phyloP scores from a whole-genome alignment of 2,329 filamentous ascomycete species.

The Colletotrichum sp. region DNA sequence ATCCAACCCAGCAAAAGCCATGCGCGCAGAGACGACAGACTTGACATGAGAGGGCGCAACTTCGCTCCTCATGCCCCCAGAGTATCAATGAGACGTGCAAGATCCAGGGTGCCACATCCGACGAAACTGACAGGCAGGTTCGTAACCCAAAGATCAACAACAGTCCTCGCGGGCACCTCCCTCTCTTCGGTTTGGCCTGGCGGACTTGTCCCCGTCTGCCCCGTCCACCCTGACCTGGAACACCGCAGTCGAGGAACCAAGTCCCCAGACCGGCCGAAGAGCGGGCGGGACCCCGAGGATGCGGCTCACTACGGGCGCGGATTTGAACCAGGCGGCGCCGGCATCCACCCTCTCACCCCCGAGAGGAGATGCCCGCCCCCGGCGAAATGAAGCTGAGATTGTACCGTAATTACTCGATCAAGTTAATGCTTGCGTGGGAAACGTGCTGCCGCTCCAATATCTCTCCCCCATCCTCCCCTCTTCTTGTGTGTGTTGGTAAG shows the following conservation, averaged over 20 bases:
- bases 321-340: conserved; percentile 53
- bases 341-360: conserved; percentile 56
- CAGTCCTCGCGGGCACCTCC: neutral
- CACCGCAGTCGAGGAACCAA: neutral
- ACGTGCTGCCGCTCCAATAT: conserved; percentile 86
- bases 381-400: conserved; percentile 82
- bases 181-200: neutral
- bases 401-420: conserved; percentile 96
- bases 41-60: neutral
- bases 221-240: neutral
- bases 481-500: conserved; percentile 27
- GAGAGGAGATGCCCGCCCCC: conserved; percentile 43
- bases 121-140: conserved; percentile 36
- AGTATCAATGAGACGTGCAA: conserved; percentile 18
- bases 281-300: conserved; percentile 37
- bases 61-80: neutral
- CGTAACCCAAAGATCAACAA: conserved; percentile 42
- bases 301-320: conserved; percentile 88
- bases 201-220: neutral
- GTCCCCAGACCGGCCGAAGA: neutral
- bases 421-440: conserved; percentile 99
- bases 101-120: conserved; percentile 10
- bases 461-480: conserved; percentile 31
- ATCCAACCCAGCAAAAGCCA: conserved; percentile 28
- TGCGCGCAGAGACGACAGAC: neutral